Conservation (phyloP, 169 alveolate genomes). For the Cryptosporidium parvum region DNA sequence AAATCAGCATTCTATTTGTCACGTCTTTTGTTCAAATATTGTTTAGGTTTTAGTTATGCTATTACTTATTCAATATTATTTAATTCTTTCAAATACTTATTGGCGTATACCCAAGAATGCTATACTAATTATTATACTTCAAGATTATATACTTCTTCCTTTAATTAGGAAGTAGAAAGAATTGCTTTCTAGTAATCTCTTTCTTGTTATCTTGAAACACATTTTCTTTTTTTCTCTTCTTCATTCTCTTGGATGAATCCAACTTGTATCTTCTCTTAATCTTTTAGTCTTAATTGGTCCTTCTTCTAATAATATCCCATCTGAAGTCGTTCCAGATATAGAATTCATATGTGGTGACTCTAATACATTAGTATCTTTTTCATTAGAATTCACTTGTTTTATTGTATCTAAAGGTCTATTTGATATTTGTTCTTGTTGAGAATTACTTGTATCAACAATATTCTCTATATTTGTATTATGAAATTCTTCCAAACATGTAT, state of each 20-base stretch:
- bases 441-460: background rate
- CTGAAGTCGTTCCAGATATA: background rate
- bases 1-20: constrained; percentile 65
- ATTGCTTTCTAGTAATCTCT: background rate
- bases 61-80: constrained; percentile 9
- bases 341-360: background rate
- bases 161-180: background rate
- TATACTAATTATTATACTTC: constrained; percentile 8
- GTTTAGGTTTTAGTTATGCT: constrained; percentile 46
- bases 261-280: constrained; percentile 26
- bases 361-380: background rate
- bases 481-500: constrained; percentile 69
- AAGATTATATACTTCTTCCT: background rate
- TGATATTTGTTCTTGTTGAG: background rate
- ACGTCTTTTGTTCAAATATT: constrained; percentile 43
- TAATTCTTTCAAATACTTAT: background rate
- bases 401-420: background rate
- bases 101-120: constrained; percentile 77
- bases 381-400: background rate
- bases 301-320: background rate
- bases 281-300: background rate
- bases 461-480: constrained; percentile 11
- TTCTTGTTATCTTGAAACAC: background rate
- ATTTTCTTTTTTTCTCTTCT: background rate
- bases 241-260: constrained; percentile 15